These are phyloP conservation scores for Lepidium didymum DNA, from an alignment of 345 rosid genomes.

Conservation along the genomic window DNA sequence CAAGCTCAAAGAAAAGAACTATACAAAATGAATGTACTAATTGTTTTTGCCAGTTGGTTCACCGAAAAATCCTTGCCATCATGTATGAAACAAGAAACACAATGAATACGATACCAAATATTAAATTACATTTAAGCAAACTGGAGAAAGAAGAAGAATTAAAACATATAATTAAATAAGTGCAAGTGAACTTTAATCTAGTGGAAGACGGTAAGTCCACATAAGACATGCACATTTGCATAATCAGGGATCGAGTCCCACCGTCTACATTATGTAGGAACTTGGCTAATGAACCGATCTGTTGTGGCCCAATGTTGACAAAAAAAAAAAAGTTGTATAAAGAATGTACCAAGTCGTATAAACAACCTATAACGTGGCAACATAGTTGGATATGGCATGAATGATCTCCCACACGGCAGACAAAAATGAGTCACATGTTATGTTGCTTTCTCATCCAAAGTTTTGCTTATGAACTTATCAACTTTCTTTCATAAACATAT, in stretches of 20 bases:
- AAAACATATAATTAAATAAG: not conserved
- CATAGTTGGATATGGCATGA: not conserved
- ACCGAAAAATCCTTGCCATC: not conserved
- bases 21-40: not conserved
- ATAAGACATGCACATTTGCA: no score
- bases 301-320: no score
- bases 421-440: not conserved
- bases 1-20: not conserved
- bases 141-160: not conserved
- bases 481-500: not conserved
- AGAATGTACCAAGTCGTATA: not conserved
- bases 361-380: slow-evolving; percentile 12
- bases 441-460: not conserved
- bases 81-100: not conserved
- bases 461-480: not conserved
- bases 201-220: no score
- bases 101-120: not conserved
- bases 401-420: slow-evolving; percentile 26
- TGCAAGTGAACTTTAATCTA: no score
- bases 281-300: no score
- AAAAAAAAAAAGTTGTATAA: no score
- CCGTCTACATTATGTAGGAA: no score
- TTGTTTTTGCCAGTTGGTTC: not conserved
- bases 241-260: no score
- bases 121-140: not conserved